Evolutionary conservation across 345 rosid genomes (phyloP), one percentile per base, ranked within the genome.

Genomic region (Anastatica hierochuntica): DNA sequence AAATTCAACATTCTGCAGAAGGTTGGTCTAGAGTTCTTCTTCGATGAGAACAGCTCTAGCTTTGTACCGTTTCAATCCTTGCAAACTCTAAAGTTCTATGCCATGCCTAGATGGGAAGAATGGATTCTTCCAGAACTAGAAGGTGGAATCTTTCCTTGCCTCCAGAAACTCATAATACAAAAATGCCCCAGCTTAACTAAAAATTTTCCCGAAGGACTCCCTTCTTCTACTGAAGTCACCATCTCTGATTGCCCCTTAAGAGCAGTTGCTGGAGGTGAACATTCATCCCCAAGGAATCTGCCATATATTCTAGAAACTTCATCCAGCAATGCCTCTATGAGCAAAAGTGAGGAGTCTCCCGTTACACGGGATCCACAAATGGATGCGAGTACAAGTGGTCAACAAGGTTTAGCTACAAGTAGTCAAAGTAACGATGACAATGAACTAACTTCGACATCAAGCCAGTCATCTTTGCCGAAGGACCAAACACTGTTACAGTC

Each of bases 11-110:
- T 53, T 43, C 55, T 74, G n/a, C 58, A 44, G 41, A 62, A 19
- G 10, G 52, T 74, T 16, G 76, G 71, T 13, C 5, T 31, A 17
- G 76, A 74, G 24, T 62, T 77, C 14, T 61, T 68, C 70, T 43
- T 49, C 14, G 63, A 57, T 16, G 81, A 74, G 31, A 49, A 30
- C 43, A 59, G 14, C 14, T 21, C 38, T 19, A 40, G 46, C 20
- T 19, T 14, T 43, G 42, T 43, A 49, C 76, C 76, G 10, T 77
- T 77, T 64, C 72, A 64, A 4, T 60, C 74, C 39, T 60, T 77
- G 36, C 35, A 71, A 57, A 43, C 49, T 42, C 48, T 77, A 14
- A 59, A 45, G 34, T 69, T 76, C 63, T 26, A 35, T 10, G 36
- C 10, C n/a, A 43, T 72, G 71, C 50, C n/a, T 7, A 59, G 60